Percentiles rank a stretch among this genome's conserved stretches.
These are phyloP conservation scores for Mycena galopus DNA, from an alignment of 768 basidiomycete species.

Conservation along the genomic window DNA sequence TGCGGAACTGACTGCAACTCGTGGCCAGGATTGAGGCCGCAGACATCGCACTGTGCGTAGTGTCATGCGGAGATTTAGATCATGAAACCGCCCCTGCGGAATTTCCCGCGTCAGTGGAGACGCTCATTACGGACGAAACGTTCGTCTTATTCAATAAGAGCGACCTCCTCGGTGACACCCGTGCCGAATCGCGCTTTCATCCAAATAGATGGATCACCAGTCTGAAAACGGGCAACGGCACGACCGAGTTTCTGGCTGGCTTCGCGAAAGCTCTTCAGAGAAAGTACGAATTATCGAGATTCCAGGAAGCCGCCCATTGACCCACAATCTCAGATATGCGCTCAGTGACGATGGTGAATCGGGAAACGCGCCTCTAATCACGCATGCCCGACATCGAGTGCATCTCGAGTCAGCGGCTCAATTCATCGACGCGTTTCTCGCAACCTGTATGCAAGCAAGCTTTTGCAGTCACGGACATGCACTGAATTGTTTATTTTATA, in stretches of 20 bases:
- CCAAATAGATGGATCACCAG: constrained; percentile 70
- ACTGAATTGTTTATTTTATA: constrained; percentile 39
- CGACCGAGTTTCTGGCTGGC: constrained; percentile 68
- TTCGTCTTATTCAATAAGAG: constrained; percentile 85
- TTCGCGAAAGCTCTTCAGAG: constrained; percentile 65
- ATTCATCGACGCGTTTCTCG: constrained; percentile 74
- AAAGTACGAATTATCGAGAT: constrained; percentile 52
- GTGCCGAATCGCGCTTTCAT: constrained; percentile 6
- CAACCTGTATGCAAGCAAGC: constrained; percentile 49
- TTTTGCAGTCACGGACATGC: background rate
- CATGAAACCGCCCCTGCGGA: constrained; percentile 27
- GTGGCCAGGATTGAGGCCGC: constrained; percentile 71
- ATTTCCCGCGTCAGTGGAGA: constrained; percentile 62
- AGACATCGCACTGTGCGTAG: constrained; percentile 84
- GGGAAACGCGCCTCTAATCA: constrained; percentile 72
- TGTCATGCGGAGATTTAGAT: constrained; percentile 71
- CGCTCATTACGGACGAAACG: constrained; percentile 68
- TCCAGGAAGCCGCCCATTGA: background rate
- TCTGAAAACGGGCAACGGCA: constrained; percentile 70
- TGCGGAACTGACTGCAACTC: background rate
- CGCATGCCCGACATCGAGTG: constrained; percentile 82
- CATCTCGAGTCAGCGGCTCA: constrained; percentile 77
- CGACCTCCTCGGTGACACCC: constrained; percentile 58
- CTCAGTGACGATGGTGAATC: constrained; percentile 41
- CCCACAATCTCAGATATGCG: constrained; percentile 41